These are phyloP conservation scores for Mycocentrospora acerina DNA, from an alignment of 2,329 filamentous ascomycete species.

Conservation along the genomic window DNA sequence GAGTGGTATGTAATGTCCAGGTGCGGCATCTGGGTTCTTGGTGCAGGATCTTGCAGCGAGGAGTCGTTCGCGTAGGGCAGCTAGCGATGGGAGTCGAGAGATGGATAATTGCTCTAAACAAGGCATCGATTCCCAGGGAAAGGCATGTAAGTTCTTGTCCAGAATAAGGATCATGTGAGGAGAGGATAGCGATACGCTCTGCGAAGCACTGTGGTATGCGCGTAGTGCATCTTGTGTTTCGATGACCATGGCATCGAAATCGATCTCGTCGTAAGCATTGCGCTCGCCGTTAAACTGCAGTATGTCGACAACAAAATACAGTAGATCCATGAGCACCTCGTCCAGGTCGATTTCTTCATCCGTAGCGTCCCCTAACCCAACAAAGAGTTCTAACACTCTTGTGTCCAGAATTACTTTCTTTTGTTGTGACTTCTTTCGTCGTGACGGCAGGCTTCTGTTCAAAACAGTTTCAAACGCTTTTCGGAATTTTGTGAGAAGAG, in stretches of 20 bases:
- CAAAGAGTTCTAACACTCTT: constrained; percentile 81
- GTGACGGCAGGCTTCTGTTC: constrained; percentile 81
- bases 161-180: constrained; percentile 84
- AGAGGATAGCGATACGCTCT: constrained; percentile 38
- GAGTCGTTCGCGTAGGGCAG: constrained; percentile 76
- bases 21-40: constrained; percentile 10
- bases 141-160: constrained; percentile 85
- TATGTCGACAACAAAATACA: constrained; percentile 96
- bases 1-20: constrained; percentile 53
- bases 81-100: constrained; percentile 84
- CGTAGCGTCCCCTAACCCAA: constrained; percentile 76
- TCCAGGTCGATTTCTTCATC: constrained; percentile 73
- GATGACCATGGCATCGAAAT: constrained; percentile 88
- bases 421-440: constrained; percentile 60
- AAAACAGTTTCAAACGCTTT: constrained; percentile 76
- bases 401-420: constrained; percentile 58
- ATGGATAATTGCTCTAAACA: constrained; percentile 79
- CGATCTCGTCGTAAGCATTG: constrained; percentile 97
- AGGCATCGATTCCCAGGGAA: constrained; percentile 94
- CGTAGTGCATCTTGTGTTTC: constrained; percentile 83
- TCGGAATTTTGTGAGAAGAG: constrained; percentile 73
- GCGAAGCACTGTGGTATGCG: constrained; percentile 65
- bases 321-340: constrained; percentile 83
- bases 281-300: constrained; percentile 94
- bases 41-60: constrained; percentile 50